These are phyloP conservation scores for Flaveria floridana DNA, from an alignment of 140 eudicot species.

Conservation along the genomic window DNA sequence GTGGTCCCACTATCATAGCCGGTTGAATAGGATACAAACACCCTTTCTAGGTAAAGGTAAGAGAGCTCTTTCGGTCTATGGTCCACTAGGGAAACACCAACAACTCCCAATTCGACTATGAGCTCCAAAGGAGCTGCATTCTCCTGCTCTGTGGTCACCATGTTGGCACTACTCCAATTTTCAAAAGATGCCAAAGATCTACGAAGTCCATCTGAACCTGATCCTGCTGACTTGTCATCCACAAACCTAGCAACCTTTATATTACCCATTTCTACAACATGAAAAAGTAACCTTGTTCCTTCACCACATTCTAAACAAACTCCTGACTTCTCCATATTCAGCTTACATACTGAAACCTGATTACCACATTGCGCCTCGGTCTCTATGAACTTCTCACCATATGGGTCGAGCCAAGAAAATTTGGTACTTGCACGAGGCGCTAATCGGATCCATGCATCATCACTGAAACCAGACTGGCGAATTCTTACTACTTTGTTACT, in stretches of 20 bases:
- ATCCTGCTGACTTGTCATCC: slow-evolving; percentile 38
- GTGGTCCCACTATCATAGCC: slow-evolving; percentile 93
- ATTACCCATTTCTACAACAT: slow-evolving; percentile 61
- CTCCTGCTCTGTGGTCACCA: slow-evolving; percentile 44
- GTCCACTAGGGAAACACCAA: slow-evolving; percentile 89
- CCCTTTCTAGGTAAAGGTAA: slow-evolving; percentile 77
- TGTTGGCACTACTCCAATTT: slow-evolving; percentile 46
- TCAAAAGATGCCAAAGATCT: slow-evolving; percentile 45
- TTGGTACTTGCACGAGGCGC: slow-evolving; percentile 70
- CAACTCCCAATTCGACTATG: slow-evolving; percentile 77
- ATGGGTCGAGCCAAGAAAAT: slow-evolving; percentile 83
- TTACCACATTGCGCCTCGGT: slow-evolving; percentile 41
- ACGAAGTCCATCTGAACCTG: slow-evolving; percentile 40
- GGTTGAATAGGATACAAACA: slow-evolving; percentile 73
- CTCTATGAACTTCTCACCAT: slow-evolving; percentile 68
- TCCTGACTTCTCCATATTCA: slow-evolving; percentile 60
- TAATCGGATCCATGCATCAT: slow-evolving; percentile 60
- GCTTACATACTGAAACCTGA: slow-evolving; percentile 38
- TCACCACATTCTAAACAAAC: slow-evolving; percentile 48
- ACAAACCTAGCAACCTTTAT: slow-evolving; percentile 72
- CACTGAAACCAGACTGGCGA: slow-evolving; percentile 79
- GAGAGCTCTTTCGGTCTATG: slow-evolving; percentile 91
- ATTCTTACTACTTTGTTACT: slow-evolving; percentile 48
- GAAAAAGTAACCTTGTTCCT: slow-evolving; percentile 51
- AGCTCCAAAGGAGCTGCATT: slow-evolving; percentile 72